Base-by-base conservation (phyloP, 1,284 basidiomycete genomes). In the Pseudozyma tsukubaensis region DNA sequence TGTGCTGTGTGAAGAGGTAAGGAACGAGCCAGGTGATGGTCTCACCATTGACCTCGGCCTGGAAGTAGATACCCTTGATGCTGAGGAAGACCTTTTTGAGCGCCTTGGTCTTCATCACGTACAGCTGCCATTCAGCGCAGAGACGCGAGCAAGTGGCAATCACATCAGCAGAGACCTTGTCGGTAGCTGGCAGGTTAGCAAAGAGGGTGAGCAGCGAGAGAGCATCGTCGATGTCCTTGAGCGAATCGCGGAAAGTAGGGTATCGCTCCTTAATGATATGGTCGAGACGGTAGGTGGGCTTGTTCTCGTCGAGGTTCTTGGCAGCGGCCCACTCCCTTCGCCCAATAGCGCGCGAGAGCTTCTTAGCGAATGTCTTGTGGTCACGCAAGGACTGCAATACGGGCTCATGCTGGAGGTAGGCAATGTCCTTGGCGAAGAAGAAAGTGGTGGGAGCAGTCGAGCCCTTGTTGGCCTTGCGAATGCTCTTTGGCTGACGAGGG, bases 181-280 rank as follows among this genome's bases (percentile, higher is more conserved):
- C 86, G 73, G 86, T 86, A 9, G 87, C 86, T 16, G 87, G 87
- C 62, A 90, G 88, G 79, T 90, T 80, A 51, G 80, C 78, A 83
- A 98, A 99, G 29, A 99, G 89, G 84, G 93, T 94, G 59, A 94
- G 89, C 88, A 98, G 92, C 86, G 94, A 98, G 37, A 99, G 89
- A 1, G 94, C 96, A 85, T 99, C 97, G 85, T 98, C 95, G 78
- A 99, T 92, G 85, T 99, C 97, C 79, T 95, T 91, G 50, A 99
- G 87, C 48, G 97, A 94, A 80, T 98, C 94, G 52, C 94, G 89
- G 86, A 99, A 99, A 1, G 94, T 97, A 2, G 97, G 95, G 86
- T 99, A 99, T 84, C 97, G 89, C 87, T 99, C 96, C 85, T 98
- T 99, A 84, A 99, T 92, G 72, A 99, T 93, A 85, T 99, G 97